Percentiles rank a stretch among this genome's conserved stretches.
phyloP scores from a whole-genome alignment of 208 protist species.

The Acanthamoeba divionensis region DNA sequence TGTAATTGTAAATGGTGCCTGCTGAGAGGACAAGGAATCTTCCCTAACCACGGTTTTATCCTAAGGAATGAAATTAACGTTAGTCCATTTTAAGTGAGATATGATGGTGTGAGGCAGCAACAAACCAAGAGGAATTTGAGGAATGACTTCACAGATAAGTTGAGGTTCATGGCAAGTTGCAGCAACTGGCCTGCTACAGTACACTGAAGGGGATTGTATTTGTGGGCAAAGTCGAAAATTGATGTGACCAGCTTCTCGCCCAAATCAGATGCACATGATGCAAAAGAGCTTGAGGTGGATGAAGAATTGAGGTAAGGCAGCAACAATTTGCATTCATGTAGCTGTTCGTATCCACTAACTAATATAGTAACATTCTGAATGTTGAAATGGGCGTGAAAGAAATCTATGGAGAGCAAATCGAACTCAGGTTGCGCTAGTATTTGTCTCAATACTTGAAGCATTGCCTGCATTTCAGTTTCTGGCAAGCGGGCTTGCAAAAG shows the following conservation, averaged over 20 bases:
- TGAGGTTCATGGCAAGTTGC: slow-evolving; percentile 9
- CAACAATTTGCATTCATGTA: slow-evolving; percentile 49
- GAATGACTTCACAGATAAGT: slow-evolving; percentile 32
- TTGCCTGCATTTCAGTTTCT: not conserved
- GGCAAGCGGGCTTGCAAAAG: slow-evolving; percentile 11
- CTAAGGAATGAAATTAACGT: not conserved
- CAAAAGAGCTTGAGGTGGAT: not conserved
- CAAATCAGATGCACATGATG: not conserved
- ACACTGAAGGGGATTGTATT: slow-evolving; percentile 43
- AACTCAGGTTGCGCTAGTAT: not conserved
- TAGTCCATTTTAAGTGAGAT: not conserved
- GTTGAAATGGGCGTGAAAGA: slow-evolving; percentile 3
- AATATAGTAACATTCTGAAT: not conserved
- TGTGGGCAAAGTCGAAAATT: slow-evolving; percentile 41
- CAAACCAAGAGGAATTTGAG: slow-evolving; percentile 56
- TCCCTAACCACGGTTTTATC: slow-evolving; percentile 46
- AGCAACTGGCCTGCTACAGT: slow-evolving; percentile 39
- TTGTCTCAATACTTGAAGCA: not conserved
- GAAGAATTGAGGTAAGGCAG: not conserved
- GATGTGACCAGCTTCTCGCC: not conserved
- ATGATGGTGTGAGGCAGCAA: not conserved
- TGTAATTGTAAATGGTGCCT: not conserved
- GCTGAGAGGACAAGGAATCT: not conserved
- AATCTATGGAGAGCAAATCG: not conserved
- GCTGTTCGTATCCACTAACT: slow-evolving; percentile 45